A percentile compares a stretch with the other conserved stretches of the same genome.
Conservation (phyloP, 306 rosid genomes). For the Cucumis sativus region Cucumber_9930_V3 NC_026658.2:2053501-2054000, state of each 20-base stretch:
- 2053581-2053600: not conserved
- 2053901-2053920: constrained; percentile 63
- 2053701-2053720: not conserved
- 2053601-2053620: not conserved
- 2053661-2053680: not conserved
- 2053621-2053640: not conserved
- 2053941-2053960: constrained; percentile 44
- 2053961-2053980: constrained; percentile 54
- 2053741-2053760: constrained; percentile 31
- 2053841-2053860: constrained; percentile 74
- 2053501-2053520: not conserved
- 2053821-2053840: constrained; percentile 39
- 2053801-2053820: constrained; percentile 58
- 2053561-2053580: constrained; percentile 6
- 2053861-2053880: constrained; percentile 42
- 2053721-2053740: not conserved
- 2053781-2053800: constrained; percentile 2
- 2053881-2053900: constrained; percentile 53
- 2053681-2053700: not conserved
- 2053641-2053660: not conserved
- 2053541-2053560: not conserved
- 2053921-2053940: constrained; percentile 70
- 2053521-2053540: not conserved
- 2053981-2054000: constrained; percentile 34
- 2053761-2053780: constrained; percentile 3